These are phyloP conservation scores for Penicillium sp. DNA, from an alignment of 2,329 filamentous ascomycete species.

Conservation along the genomic window DNA sequence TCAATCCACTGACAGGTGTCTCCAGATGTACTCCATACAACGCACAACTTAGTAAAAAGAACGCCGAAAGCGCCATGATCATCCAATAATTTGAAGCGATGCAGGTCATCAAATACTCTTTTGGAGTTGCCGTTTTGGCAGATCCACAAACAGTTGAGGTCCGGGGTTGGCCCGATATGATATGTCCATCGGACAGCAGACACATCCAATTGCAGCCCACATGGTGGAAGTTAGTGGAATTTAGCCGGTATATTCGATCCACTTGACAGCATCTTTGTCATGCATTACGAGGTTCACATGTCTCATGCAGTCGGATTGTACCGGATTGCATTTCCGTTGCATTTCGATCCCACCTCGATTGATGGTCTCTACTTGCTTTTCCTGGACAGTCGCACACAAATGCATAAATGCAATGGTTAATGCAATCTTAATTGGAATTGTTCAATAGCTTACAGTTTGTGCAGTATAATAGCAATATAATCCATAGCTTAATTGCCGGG, in stretches of 20 bases:
- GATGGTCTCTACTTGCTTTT: neutral
- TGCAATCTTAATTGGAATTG: neutral
- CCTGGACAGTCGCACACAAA: neutral
- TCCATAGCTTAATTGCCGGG: neutral
- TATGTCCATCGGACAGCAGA: neutral
- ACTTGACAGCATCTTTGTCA: neutral
- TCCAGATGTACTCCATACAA: too few species aligned
- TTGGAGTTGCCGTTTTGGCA: neutral
- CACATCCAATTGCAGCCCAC: neutral
- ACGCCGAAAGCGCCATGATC: slow-evolving; percentile 2
- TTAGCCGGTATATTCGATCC: neutral
- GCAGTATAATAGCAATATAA: too few species aligned
- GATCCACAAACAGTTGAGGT: neutral
- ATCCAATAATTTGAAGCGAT: slow-evolving; percentile 2
- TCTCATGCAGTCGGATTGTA: neutral
- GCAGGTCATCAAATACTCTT: neutral
- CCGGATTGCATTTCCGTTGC: neutral
- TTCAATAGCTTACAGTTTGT: neutral
- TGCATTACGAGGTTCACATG: neutral
- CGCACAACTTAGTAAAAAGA: neutral
- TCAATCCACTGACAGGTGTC: neutral
- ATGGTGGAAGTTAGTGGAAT: neutral
- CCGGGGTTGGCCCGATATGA: neutral
- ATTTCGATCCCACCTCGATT: neutral
- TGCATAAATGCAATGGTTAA: neutral